These are phyloP conservation scores for Viola odorata DNA, from an alignment of 345 rosid genomes.

Conservation along the genomic window DNA sequence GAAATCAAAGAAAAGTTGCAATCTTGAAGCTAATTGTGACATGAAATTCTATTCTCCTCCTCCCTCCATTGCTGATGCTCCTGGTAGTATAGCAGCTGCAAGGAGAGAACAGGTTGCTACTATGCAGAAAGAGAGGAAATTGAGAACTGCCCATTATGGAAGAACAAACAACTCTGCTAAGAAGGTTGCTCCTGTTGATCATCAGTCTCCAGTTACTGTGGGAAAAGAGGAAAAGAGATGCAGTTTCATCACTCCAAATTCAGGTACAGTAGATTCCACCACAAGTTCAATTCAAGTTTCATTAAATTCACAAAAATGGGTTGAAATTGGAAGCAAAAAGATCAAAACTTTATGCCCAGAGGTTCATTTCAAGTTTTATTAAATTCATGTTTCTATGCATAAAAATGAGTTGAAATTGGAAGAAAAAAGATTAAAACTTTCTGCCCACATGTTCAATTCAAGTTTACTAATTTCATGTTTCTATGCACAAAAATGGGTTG, in stretches of 20 bases:
- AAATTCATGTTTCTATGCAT: neutral
- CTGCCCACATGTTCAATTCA: too few species aligned
- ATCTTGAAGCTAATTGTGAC: neutral
- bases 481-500: too few species aligned
- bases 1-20: slow-evolving; percentile 10
- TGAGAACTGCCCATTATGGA: slow-evolving; percentile 63
- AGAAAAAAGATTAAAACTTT: neutral
- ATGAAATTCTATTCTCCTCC: slow-evolving; percentile 15
- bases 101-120: slow-evolving; percentile 58
- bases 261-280: slow-evolving; percentile 30
- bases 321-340: neutral
- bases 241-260: slow-evolving; percentile 57
- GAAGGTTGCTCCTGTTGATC: slow-evolving; percentile 23
- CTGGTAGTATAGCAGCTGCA: slow-evolving; percentile 73
- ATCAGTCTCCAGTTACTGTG: slow-evolving; percentile 1
- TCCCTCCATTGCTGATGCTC: slow-evolving; percentile 28
- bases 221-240: slow-evolving; percentile 47
- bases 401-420: neutral
- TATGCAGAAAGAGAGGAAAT: slow-evolving; percentile 55
- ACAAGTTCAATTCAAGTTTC: too few species aligned
- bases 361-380: too few species aligned
- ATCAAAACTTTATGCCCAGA: neutral
- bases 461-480: too few species aligned
- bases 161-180: slow-evolving; percentile 40
- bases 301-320: too few species aligned